Evolutionary conservation across 768 basidiomycete species (phyloP).

Genomic region (Hypholoma fasciculare): DNA sequence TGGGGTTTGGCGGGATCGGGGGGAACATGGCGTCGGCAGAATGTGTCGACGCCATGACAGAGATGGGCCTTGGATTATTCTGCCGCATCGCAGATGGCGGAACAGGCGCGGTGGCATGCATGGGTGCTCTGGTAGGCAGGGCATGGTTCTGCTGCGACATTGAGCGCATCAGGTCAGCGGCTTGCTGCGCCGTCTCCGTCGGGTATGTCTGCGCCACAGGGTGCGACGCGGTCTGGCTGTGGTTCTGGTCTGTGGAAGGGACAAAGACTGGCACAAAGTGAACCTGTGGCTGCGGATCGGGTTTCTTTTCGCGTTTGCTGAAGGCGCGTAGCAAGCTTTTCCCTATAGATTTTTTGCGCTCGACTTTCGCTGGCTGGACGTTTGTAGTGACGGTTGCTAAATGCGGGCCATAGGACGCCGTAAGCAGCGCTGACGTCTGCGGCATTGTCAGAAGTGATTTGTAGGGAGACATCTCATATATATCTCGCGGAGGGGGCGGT

Average conservation of each 20-base stretch:
- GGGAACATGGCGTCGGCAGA: constrained; percentile 7
- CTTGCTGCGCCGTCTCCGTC: background rate
- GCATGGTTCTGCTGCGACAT: constrained; percentile 7
- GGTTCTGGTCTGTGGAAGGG: background rate
- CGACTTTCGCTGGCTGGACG: constrained; percentile 19
- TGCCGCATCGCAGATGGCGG: background rate
- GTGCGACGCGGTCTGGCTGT: background rate
- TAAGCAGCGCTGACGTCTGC: constrained; percentile 39
- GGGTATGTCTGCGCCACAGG: background rate
- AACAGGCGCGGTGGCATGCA: background rate
- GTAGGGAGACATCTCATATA: constrained; percentile 61
- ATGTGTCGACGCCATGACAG: background rate
- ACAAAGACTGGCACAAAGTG: constrained; percentile 28
- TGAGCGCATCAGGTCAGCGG: constrained; percentile 8
- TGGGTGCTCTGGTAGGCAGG: background rate
- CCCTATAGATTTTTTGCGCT: constrained; percentile 33
- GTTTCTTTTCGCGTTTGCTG: constrained; percentile 26
- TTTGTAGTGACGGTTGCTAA: constrained; percentile 11
- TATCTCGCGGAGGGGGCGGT: constrained; percentile 58
- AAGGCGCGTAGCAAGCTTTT: constrained; percentile 49
- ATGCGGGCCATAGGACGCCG: constrained; percentile 27
- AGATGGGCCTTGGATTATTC: background rate
- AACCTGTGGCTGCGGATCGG: constrained; percentile 15
- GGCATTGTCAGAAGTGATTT: constrained; percentile 54
- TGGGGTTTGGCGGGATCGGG: constrained; percentile 21